A percentile compares a stretch with the other conserved stretches of the same genome.
phyloP scores from a whole-genome alignment of 495 filamentous ascomycete species.

The Schizothecium vesticola region DNA sequence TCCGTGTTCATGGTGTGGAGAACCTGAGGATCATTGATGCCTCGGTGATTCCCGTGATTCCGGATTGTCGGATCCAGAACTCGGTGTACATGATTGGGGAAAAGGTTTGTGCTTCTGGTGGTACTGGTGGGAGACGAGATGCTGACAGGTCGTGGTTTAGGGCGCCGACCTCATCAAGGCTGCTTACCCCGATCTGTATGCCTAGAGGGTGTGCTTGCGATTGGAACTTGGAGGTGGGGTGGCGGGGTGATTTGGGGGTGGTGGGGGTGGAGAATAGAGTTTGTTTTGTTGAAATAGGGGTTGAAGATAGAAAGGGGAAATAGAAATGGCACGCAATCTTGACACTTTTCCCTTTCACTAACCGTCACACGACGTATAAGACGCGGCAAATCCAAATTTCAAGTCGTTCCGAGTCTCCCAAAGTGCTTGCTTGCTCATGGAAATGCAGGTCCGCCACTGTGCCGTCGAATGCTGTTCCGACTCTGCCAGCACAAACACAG shows the following conservation, averaged over 20 bases:
- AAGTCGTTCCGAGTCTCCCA: no score
- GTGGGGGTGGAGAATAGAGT: neutral
- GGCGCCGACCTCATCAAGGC: constrained; percentile 44
- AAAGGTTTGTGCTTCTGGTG: constrained; percentile 28
- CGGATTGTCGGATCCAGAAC: constrained; percentile 43
- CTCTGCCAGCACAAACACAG: no score
- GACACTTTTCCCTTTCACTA: neutral
- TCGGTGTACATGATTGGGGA: constrained; percentile 56
- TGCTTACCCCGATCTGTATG: constrained; percentile 31
- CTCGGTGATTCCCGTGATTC: constrained; percentile 43
- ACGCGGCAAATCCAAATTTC: no score
- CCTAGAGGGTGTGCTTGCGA: neutral
- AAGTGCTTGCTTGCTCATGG: neutral
- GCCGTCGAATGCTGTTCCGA: no score
- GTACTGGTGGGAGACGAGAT: neutral
- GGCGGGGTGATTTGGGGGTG: neutral
- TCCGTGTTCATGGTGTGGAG: constrained; percentile 50
- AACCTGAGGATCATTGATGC: constrained; percentile 49
- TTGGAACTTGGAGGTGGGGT: neutral
- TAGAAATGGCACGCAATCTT: neutral
- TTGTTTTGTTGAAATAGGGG: neutral
- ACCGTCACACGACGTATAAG: no score
- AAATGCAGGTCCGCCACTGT: neutral
- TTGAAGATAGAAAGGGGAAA: neutral
- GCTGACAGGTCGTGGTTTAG: neutral